Percentiles rank a stretch among this genome's conserved stretches.
Evolutionary conservation across 371 early-diverging fungal genomes (phyloP).

Genomic region (Rhizopus sp.): DNA sequence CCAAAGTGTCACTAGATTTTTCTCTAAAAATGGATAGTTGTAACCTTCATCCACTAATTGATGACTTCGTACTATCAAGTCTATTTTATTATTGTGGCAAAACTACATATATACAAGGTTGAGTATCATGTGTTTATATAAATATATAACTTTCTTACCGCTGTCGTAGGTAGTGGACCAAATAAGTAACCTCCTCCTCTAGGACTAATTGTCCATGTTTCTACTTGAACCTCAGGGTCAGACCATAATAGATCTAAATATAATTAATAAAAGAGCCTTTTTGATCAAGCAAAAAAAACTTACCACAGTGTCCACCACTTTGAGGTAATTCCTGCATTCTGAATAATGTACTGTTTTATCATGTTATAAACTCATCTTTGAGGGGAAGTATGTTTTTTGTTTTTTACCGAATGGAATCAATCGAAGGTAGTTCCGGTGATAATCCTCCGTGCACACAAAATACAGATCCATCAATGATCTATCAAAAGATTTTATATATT

Average conservation of each 20-base stretch:
- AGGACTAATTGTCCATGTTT: constrained; percentile 97
- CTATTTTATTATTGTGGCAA: constrained; percentile 94
- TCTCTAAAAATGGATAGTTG: constrained; percentile 96
- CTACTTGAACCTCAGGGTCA: constrained; percentile 97
- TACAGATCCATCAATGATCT: constrained; percentile 52
- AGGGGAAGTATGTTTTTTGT: background rate
- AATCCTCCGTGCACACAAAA: constrained; percentile 99
- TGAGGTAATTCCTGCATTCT: constrained; percentile 56
- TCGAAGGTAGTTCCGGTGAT: constrained; percentile 86
- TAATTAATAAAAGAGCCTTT: background rate
- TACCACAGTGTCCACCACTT: constrained; percentile 53
- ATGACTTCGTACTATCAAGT: constrained; percentile 94
- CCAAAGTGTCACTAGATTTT: constrained; percentile 99
- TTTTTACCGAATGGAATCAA: constrained; percentile 52
- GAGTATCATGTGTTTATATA: background rate
- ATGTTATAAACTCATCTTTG: constrained; percentile 32
- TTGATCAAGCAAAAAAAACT: constrained; percentile 1
- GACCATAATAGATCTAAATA: constrained; percentile 93
- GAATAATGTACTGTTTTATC: constrained; percentile 82
- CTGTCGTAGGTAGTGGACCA: constrained; percentile 95
- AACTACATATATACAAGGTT: constrained; percentile 59
- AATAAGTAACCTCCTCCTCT: constrained; percentile 99
- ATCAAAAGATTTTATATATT: background rate
- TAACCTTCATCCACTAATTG: constrained; percentile 98
- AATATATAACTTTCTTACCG: constrained; percentile 50